These are phyloP conservation scores for Aspergillus texensis DNA, from an alignment of 2,329 filamentous ascomycete genomes.

Conservation along the genomic window DNA sequence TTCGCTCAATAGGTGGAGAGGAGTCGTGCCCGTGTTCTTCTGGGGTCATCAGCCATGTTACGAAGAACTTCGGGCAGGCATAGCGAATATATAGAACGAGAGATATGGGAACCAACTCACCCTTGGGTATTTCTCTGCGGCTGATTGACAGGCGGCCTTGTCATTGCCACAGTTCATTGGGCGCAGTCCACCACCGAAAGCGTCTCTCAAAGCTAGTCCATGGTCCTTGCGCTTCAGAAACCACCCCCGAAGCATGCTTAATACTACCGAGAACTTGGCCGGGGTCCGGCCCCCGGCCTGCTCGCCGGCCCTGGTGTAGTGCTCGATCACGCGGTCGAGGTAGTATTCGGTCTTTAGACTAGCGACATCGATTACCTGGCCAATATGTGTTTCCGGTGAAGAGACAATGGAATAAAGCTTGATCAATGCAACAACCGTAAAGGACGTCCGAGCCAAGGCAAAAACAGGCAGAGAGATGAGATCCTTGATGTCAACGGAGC, in stretches of 20 bases:
- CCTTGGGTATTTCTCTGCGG: background rate
- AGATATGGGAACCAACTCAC: background rate
- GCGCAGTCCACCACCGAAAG: slow-evolving; percentile 20
- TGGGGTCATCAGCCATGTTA: background rate
- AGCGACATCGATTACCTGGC: slow-evolving; percentile 69
- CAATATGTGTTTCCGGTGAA: slow-evolving; percentile 65
- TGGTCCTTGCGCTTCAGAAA: slow-evolving; percentile 57
- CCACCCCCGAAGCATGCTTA: slow-evolving; percentile 72
- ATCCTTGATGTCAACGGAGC: slow-evolving; percentile 60
- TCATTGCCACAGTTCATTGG: background rate
- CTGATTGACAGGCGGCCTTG: slow-evolving; percentile 12
- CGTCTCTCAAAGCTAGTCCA: slow-evolving; percentile 26
- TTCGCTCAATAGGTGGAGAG: slow-evolving; percentile 43
- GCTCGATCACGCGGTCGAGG: slow-evolving; percentile 69
- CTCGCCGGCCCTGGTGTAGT: slow-evolving; percentile 66
- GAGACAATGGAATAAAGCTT: slow-evolving; percentile 73
- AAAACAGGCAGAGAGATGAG: slow-evolving; percentile 70
- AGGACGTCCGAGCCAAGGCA: slow-evolving; percentile 71
- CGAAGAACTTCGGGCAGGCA: background rate
- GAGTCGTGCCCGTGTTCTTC: slow-evolving; percentile 32
- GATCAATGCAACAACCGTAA: slow-evolving; percentile 71
- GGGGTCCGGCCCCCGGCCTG: slow-evolving; percentile 67
- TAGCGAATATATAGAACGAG: background rate
- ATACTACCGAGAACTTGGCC: slow-evolving; percentile 70
- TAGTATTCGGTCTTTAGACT: slow-evolving; percentile 68